These are phyloP conservation scores for Exsudoporus frostii DNA, from an alignment of 768 basidiomycete species.

Conservation along the genomic window DNA sequence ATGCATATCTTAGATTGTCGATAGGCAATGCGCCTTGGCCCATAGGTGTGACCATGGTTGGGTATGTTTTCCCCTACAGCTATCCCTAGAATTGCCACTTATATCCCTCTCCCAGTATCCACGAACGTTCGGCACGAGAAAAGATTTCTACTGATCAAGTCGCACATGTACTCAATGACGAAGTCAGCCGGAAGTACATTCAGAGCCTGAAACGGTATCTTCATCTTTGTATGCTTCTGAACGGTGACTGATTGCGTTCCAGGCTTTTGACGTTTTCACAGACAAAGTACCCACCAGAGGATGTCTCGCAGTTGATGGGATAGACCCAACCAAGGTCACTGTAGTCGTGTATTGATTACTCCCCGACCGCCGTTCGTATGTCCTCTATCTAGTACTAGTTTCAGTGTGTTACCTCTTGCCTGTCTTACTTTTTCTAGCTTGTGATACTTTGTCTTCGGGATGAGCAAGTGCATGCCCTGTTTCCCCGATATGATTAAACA, in stretches of 20 bases:
- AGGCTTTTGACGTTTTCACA: conserved; percentile 95
- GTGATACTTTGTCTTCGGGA: conserved; percentile 26
- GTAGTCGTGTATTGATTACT: background rate
- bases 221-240: background rate
- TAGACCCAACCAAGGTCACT: conserved; percentile 28
- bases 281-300: conserved; percentile 92
- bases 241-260: conserved; percentile 8
- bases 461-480: conserved; percentile 65
- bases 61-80: conserved; percentile 47
- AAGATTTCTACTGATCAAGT: conserved; percentile 98
- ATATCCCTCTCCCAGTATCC: conserved; percentile 57
- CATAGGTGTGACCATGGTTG: conserved; percentile 99
- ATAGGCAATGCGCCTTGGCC: conserved; percentile 99
- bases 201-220: conserved; percentile 92
- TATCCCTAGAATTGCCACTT: background rate
- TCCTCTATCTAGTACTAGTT: conserved; percentile 1
- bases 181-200: conserved; percentile 98
- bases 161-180: conserved; percentile 97
- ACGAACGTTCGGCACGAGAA: conserved; percentile 96
- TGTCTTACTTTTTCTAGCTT: conserved; percentile 37
- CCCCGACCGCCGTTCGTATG: conserved; percentile 4
- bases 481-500: conserved; percentile 71
- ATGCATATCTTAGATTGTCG: conserved; percentile 92
- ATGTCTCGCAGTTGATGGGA: conserved; percentile 91
- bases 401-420: conserved; percentile 18